Evolutionary conservation across 371 early-diverging fungal species (phyloP).

Genomic region (Mortierella polycephala): DNA sequence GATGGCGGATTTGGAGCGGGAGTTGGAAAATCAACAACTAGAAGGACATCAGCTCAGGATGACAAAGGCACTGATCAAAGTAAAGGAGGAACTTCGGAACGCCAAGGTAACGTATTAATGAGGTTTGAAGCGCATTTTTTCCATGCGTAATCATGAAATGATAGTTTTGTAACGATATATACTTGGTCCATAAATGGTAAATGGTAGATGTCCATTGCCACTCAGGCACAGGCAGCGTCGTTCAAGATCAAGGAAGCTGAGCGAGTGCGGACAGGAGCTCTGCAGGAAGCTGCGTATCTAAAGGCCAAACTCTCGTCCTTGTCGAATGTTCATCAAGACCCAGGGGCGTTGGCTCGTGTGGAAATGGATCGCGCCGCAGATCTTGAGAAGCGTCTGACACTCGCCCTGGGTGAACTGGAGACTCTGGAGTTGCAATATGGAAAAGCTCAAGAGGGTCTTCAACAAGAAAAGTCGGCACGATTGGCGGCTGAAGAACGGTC

Average conservation of each 20-base stretch:
- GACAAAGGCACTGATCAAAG: constrained; percentile 37
- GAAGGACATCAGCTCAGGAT: constrained; percentile 44
- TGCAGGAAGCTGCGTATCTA: constrained; percentile 71
- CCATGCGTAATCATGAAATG: too few relatives aligned
- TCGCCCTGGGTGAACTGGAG: constrained; percentile 62
- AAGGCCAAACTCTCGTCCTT: constrained; percentile 61
- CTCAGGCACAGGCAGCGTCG: constrained; percentile 66
- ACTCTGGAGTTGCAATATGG: constrained; percentile 45
- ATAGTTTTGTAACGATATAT: too few relatives aligned
- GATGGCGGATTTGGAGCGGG: constrained; percentile 37
- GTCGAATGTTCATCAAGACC: constrained; percentile 50
- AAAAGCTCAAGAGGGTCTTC: constrained; percentile 58
- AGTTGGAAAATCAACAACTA: constrained; percentile 26
- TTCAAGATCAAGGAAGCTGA: constrained; percentile 63
- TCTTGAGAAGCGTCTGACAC: constrained; percentile 62
- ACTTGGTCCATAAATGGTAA: too few relatives aligned
- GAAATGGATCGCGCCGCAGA: constrained; percentile 60
- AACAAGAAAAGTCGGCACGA: constrained; percentile 58
- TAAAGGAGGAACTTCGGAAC: constrained; percentile 41
- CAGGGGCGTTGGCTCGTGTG: constrained; percentile 54
- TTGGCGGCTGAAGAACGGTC: constrained; percentile 63
- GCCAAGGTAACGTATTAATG: constrained; percentile 33
- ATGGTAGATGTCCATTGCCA: constrained; percentile 54
- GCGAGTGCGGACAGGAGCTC: constrained; percentile 65
- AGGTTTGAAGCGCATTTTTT: too few relatives aligned